Conservation (phyloP, 2,329 filamentous ascomycete species). For the Fusarium aywerte region DNA sequence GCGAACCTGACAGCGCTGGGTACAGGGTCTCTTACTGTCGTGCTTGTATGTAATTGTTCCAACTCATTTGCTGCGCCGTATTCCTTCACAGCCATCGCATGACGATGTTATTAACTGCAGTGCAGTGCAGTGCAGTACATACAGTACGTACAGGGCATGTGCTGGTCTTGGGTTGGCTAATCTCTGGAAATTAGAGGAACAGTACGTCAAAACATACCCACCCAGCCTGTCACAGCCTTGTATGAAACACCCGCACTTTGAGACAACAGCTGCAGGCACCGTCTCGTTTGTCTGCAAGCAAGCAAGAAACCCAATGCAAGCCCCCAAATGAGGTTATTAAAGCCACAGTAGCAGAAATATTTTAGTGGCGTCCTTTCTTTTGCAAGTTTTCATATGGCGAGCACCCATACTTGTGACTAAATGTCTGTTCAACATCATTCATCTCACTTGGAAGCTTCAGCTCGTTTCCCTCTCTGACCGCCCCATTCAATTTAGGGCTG, state of each 20-base stretch:
- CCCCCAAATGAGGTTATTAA: conserved; percentile 17
- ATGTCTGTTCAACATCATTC: conserved; percentile 22
- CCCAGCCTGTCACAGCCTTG: conserved; percentile 20
- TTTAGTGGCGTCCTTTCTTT: conserved; percentile 25
- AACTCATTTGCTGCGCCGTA: conserved; percentile 29
- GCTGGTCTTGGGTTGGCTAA: conserved; percentile 13
- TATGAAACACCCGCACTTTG: conserved; percentile 26
- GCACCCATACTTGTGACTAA: too few species aligned
- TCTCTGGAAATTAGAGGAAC: conserved; percentile 40
- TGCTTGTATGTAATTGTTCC: neutral
- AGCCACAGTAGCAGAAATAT: conserved; percentile 2
- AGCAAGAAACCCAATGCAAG: conserved; percentile 3
- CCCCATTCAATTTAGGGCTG: conserved; percentile 29
- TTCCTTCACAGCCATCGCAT: conserved; percentile 15
- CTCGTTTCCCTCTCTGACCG: conserved; percentile 2
- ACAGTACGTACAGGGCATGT: conserved; percentile 1
- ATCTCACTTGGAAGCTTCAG: conserved; percentile 26
- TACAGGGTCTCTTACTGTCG: conserved; percentile 1
- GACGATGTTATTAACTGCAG: neutral
- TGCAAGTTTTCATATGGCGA: conserved; percentile 31
- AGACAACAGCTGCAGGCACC: neutral
- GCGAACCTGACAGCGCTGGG: neutral
- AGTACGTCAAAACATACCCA: conserved; percentile 31
- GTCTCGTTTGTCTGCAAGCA: conserved; percentile 13
- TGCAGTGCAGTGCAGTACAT: conserved; percentile 2